Evolutionary conservation across 2,329 filamentous ascomycete species (phyloP), one percentile per base, ranked within the genome.

Genomic region (Xylariaceae sp.): DNA sequence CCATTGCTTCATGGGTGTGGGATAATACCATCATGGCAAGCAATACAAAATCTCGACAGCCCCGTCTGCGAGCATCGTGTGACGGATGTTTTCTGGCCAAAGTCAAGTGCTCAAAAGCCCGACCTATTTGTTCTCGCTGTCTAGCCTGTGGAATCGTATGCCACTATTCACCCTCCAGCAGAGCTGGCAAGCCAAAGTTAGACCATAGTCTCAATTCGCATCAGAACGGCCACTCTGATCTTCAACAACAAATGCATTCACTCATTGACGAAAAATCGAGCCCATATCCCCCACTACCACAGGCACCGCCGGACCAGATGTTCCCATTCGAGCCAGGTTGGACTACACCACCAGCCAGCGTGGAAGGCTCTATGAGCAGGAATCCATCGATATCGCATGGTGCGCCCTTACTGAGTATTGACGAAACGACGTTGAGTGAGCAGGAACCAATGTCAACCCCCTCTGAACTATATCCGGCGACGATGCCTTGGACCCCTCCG

Each of bases 41-140:
- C 43, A 51, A 61, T 19, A 55, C 56, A 30, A 71, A 71, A 51
- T 57, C 65, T 52, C 67, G 68, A 32, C 68, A 71, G 55, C 70
- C 70, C 42, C 70, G 72, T 41, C 64, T 76, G 30, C 66, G 74
- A 51, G 72, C 72, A 18, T 79, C 76, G 15, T 80, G 77, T 59
- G 76, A 80, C 53, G 75, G 74, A 7, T 80, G 77, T 63, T 78
- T 79, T 60, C 63, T 77, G 17, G 76, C 76, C 53, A 80, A 80
- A 59, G 76, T 80, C 64, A 80, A 79, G 58, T 80, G 77, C 62
- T 77, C 74, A 53, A 80, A 80, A 56, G 67, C 68, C 2, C 66
- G 75, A n/a, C 77, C 77, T 1, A 71, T 78, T 43, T 80, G 77
- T 61, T 70, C 71, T n/a, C 70, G 76, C 38, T 80, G 77, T 53